These are phyloP conservation scores for Bacidia rubella DNA, from an alignment of 495 filamentous ascomycete genomes.

Conservation along the genomic window DNA sequence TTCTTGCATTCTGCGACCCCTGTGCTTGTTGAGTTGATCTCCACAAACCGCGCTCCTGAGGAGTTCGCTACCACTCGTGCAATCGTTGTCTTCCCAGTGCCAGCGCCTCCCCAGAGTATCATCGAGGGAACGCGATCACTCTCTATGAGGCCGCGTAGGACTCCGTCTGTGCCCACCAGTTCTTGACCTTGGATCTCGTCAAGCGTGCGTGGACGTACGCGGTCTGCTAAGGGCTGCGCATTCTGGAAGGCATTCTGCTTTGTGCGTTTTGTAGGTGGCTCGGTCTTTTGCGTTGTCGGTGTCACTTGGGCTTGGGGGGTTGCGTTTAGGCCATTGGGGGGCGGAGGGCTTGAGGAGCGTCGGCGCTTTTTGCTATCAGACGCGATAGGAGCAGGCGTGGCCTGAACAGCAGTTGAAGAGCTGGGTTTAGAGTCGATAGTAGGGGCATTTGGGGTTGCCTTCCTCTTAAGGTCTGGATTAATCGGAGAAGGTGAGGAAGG, in stretches of 20 bases:
- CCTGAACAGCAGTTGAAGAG: not conserved
- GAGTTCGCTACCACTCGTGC: constrained; percentile 79
- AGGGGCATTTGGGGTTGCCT: not conserved
- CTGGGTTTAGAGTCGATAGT: not conserved
- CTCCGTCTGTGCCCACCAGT: constrained; percentile 68
- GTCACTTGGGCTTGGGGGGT: not conserved
- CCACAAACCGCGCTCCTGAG: constrained; percentile 73
- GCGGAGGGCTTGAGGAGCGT: constrained; percentile 3
- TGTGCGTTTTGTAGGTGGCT: constrained; percentile 39
- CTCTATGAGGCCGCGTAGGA: constrained; percentile 83
- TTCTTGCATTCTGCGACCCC: constrained; percentile 95
- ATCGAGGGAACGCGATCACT: constrained; percentile 78
- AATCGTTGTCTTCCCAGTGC: constrained; percentile 95
- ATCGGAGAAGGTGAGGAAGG: not conserved
- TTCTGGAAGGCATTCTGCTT: constrained; percentile 50
- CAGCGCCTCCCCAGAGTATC: constrained; percentile 87
- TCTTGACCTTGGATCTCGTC: constrained; percentile 88
- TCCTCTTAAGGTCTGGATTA: not conserved
- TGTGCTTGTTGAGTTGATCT: constrained; percentile 86
- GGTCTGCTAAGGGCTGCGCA: constrained; percentile 77
- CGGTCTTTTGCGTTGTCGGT: constrained; percentile 11
- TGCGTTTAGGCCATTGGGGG: not conserved
- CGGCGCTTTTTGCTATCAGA: constrained; percentile 8
- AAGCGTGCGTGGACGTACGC: constrained; percentile 74
- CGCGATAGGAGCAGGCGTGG: not conserved